phyloP scores from a whole-genome alignment of 345 rosid genomes.

The Limnanthes douglasii region DNA sequence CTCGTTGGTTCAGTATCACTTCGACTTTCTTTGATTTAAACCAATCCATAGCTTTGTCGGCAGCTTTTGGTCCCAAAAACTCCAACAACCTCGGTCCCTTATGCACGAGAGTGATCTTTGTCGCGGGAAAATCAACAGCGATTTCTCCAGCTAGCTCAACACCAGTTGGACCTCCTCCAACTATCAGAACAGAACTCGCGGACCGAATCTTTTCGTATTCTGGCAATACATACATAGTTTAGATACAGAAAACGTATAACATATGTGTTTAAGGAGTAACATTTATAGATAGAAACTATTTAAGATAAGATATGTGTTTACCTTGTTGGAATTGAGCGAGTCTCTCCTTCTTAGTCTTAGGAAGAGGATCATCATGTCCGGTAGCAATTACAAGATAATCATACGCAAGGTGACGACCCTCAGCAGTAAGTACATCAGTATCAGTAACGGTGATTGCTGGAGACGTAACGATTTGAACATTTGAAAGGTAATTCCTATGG shows the following conservation, averaged over 20 bases:
- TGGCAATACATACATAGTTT: slow-evolving; percentile 18
- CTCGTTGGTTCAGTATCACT: slow-evolving; percentile 49
- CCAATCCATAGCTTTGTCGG: slow-evolving; percentile 56
- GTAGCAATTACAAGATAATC: slow-evolving; percentile 84
- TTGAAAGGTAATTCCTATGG: slow-evolving; percentile 47
- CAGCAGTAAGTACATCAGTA: slow-evolving; percentile 38
- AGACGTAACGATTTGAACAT: slow-evolving; percentile 46
- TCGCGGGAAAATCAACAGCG: slow-evolving; percentile 63
- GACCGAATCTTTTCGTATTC: slow-evolving; percentile 63
- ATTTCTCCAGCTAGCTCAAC: slow-evolving; percentile 93
- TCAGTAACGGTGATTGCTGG: slow-evolving; percentile 40
- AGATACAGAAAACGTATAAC: no score
- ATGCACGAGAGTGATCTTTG: slow-evolving; percentile 67
- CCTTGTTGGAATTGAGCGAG: slow-evolving; percentile 42
- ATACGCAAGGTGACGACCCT: slow-evolving; percentile 27
- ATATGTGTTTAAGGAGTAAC: no score
- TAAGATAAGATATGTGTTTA: no score
- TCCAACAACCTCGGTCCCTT: slow-evolving; percentile 71
- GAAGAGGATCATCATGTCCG: slow-evolving; percentile 45
- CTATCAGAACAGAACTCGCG: slow-evolving; percentile 55
- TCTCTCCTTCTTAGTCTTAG: slow-evolving; percentile 40
- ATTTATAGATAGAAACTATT: not conserved
- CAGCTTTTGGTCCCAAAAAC: slow-evolving; percentile 58
- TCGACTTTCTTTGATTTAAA: slow-evolving; percentile 50
- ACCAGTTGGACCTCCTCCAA: slow-evolving; percentile 95